Conservation (phyloP, 768 basidiomycete genomes). For the Boletus rubroflammeus region DNA sequence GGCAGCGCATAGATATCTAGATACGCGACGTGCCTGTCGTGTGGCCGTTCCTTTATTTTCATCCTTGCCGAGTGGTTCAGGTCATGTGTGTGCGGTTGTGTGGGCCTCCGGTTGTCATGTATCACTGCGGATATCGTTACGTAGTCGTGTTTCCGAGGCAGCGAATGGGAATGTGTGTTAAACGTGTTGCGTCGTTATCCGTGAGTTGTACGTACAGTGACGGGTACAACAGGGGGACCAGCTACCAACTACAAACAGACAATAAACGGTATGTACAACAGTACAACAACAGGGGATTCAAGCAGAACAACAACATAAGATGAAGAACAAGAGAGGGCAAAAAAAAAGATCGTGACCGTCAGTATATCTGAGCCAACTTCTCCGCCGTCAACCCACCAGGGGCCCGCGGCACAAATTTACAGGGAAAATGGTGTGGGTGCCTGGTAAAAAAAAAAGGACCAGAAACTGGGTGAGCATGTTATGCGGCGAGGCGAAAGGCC, state of each 20-base stretch:
- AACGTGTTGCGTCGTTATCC: background rate
- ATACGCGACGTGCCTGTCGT: background rate
- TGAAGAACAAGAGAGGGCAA: background rate
- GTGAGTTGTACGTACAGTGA: background rate
- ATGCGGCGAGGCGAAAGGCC: background rate
- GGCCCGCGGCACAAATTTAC: conserved; percentile 24
- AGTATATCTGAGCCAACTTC: conserved; percentile 20
- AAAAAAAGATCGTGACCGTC: background rate
- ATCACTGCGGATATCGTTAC: background rate
- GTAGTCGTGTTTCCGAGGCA: background rate
- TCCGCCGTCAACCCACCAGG: conserved; percentile 12
- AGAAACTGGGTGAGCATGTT: background rate
- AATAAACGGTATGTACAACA: background rate
- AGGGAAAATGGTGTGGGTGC: conserved; percentile 26
- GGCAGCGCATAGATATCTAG: background rate
- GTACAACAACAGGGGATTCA: background rate
- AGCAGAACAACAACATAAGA: background rate
- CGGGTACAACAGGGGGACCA: background rate
- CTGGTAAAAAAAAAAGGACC: conserved; percentile 1
- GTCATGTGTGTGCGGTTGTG: background rate
- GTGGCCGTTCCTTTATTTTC: background rate
- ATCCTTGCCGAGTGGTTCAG: background rate
- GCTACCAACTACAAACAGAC: background rate
- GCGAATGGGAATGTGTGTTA: background rate
- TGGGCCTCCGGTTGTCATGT: background rate